phyloP scores from a whole-genome alignment of 352 stramenopile species.

The Phytophthora megakarya region DNA sequence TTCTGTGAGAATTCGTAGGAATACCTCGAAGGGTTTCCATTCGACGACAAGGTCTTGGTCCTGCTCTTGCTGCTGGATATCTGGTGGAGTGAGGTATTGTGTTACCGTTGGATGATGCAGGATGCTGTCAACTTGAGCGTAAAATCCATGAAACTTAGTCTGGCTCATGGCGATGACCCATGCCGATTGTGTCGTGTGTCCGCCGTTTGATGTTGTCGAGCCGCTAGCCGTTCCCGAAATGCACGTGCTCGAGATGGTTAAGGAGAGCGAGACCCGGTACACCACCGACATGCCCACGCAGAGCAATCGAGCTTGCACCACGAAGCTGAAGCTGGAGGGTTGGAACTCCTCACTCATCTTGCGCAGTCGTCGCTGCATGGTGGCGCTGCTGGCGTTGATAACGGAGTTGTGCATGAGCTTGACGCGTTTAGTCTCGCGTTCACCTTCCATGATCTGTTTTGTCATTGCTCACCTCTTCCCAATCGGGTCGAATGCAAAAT shows the following conservation, averaged over 20 bases:
- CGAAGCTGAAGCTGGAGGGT: constrained; percentile 52
- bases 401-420: constrained; percentile 28
- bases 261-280: constrained; percentile 57
- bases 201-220: constrained; percentile 15
- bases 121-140: constrained; percentile 45
- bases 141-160: constrained; percentile 59
- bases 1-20: constrained; percentile 42
- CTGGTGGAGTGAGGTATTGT: constrained; percentile 23
- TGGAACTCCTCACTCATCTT: constrained; percentile 69
- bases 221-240: constrained; percentile 12
- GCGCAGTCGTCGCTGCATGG: constrained; percentile 54
- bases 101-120: constrained; percentile 41
- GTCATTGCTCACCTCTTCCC: constrained; percentile 17
- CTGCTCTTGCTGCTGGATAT: constrained; percentile 13
- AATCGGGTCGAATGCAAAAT: constrained; percentile 32
- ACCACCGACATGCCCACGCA: constrained; percentile 61
- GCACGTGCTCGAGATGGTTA: constrained; percentile 31
- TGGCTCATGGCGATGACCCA: constrained; percentile 72
- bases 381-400: constrained; percentile 14
- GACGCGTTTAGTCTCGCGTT: constrained; percentile 34
- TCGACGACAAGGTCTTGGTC: constrained; percentile 26
- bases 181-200: constrained; percentile 38
- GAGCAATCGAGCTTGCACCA: constrained; percentile 50
- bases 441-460: constrained; percentile 30
- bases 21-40: constrained; percentile 59